These are phyloP conservation scores for Ganoderma sp. DNA, from an alignment of 1,284 basidiomycete genomes.

Conservation along the genomic window DNA sequence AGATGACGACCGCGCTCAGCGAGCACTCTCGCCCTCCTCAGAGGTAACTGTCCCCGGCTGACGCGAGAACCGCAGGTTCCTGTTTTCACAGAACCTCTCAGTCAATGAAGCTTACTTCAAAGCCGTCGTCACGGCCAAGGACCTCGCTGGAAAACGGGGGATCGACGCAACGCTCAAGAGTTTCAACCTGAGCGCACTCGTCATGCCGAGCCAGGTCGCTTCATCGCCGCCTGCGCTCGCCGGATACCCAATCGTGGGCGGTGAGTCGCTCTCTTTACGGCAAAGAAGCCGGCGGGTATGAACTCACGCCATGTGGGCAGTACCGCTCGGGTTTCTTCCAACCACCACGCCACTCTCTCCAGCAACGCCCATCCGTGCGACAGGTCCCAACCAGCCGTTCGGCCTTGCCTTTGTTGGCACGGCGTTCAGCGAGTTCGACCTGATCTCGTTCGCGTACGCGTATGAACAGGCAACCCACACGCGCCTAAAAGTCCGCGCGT, in stretches of 20 bases:
- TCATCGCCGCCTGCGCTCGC: slow-evolving; percentile 47
- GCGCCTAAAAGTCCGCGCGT: slow-evolving; percentile 49
- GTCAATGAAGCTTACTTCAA: slow-evolving; percentile 54
- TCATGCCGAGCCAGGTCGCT: slow-evolving; percentile 46
- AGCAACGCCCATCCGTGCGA: slow-evolving; percentile 42
- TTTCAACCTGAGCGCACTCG: slow-evolving; percentile 41
- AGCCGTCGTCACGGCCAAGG: slow-evolving; percentile 55
- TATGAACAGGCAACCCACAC: slow-evolving; percentile 61
- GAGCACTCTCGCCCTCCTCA: slow-evolving; percentile 26
- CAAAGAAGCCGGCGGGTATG: neutral
- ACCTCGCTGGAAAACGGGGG: slow-evolving; percentile 58
- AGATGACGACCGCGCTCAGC: too few species aligned
- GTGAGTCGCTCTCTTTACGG: slow-evolving; percentile 27
- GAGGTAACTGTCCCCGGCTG: neutral
- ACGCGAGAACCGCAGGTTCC: slow-evolving; percentile 43
- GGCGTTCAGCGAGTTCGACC: slow-evolving; percentile 49
- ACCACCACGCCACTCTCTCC: slow-evolving; percentile 41
- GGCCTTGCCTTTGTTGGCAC: slow-evolving; percentile 57
- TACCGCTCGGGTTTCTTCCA: slow-evolving; percentile 56
- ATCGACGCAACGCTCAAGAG: slow-evolving; percentile 61
- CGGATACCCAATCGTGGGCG: slow-evolving; percentile 50
- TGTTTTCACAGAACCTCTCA: slow-evolving; percentile 52
- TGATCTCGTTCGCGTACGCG: slow-evolving; percentile 56
- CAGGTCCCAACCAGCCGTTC: slow-evolving; percentile 52
- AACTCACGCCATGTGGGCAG: slow-evolving; percentile 34